Base-by-base conservation (phyloP, 2,329 filamentous ascomycete species). In the Graphilbum sp. region DNA sequence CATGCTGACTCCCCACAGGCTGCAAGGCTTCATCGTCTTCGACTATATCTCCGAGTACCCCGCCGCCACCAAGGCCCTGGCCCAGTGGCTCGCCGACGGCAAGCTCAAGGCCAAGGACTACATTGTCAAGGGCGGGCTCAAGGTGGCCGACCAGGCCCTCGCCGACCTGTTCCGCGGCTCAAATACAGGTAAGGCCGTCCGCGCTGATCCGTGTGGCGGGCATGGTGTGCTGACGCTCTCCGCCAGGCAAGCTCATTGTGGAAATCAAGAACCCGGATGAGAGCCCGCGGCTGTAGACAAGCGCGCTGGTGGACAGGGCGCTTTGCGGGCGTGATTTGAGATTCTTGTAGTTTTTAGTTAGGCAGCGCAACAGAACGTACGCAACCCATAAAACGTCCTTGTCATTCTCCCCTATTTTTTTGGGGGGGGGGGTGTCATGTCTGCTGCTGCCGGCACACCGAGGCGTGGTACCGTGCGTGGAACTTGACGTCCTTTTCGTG, bases 1-100 rank as follows among this genome's bases (percentile, higher is more conserved):
- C 23, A 20, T 27, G 8, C 17, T 10, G 9, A 10, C 21, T 35
- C 36, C 20, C 21, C 15, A 8, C 35, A 48, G 46, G 37, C 72
- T 82, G 63, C 66, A 79, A 57, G 78, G 78, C 2, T 85, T 86
- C 56, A 75, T 86, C 45, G 68, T 79, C 40, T 70, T 81, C 39
- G 80, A 86, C 53, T 82, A 69, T 50, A 54, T 54, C 5, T 57
- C 66, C 39, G 63, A 77, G 49, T 80, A 69, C 51, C 50, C 63
- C 0, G 53, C 58, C 32, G 81, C 77, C 1, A 57, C 68, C 46
- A 60, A 67, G 50, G 65, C 84, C 47, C 59, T 86, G 13, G 66
- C 66, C 1, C 55, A 69, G 45, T 86, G 80, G 79, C 52, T 84
- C n/a, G 59, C 61, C 2, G 72, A 83, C 52, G 81, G 81, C 36